Percentiles rank a stretch among this genome's conserved stretches.
These are phyloP conservation scores for Nymphaea colorata DNA, from an alignment of 164 flowering plant genomes.

Conservation along the genomic window DNA sequence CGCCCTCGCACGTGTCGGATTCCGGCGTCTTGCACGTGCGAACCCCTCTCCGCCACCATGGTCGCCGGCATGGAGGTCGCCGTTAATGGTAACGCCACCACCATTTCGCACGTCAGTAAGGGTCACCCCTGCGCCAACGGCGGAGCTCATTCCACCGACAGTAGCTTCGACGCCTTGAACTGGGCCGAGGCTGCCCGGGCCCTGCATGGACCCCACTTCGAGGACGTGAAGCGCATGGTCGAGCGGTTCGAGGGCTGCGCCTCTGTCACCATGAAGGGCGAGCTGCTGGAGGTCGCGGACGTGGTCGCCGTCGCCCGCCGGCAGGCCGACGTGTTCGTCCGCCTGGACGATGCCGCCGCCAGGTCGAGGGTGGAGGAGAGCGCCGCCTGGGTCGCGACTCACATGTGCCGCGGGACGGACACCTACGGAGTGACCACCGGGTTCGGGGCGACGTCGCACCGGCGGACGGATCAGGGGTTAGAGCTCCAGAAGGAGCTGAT, in stretches of 20 bases:
- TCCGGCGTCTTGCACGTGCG: neutral
- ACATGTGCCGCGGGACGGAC: slow-evolving; percentile 24
- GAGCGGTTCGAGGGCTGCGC: slow-evolving; percentile 5
- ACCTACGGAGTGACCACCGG: slow-evolving; percentile 33
- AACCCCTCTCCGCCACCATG: neutral
- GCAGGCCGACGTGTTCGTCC: slow-evolving; percentile 7
- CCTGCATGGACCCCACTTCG: slow-evolving; percentile 16
- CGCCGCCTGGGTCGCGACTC: slow-evolving; percentile 21
- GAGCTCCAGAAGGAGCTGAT: slow-evolving; percentile 30
- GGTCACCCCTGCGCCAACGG: neutral
- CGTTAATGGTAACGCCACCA: neutral
- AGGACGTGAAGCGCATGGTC: slow-evolving; percentile 14
- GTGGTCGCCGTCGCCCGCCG: slow-evolving; percentile 12
- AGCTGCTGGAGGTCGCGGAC: slow-evolving; percentile 8
- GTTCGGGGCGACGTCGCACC: slow-evolving; percentile 30
- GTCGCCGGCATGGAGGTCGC: slow-evolving; percentile 5
- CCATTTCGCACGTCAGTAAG: neutral
- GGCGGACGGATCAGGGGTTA: slow-evolving; percentile 23
- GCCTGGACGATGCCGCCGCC: slow-evolving; percentile 17
- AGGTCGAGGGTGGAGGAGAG: slow-evolving; percentile 22
- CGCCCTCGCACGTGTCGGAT: neutral
- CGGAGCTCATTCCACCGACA: neutral
- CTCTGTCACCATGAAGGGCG: slow-evolving; percentile 4
- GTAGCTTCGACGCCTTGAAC: slow-evolving; percentile 10
- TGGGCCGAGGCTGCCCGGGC: slow-evolving; percentile 17